phyloP scores from a whole-genome alignment of 768 basidiomycete species.

The Infundibulicybe gibba region DNA sequence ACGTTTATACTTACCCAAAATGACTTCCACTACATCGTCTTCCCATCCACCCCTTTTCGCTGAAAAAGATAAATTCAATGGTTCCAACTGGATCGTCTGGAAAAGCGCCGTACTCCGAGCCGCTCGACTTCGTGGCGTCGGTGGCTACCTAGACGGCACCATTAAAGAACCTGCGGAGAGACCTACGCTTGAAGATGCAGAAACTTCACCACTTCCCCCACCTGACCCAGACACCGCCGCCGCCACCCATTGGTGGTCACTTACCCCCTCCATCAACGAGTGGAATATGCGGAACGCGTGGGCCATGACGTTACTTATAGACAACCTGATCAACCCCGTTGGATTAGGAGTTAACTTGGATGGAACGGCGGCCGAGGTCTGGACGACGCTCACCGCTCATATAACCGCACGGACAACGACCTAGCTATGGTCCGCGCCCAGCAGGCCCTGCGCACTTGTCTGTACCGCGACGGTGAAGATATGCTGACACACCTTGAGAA shows the following conservation, averaged over 20 bases:
- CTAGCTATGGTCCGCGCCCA: conserved; percentile 9
- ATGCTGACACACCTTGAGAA: conserved; percentile 9
- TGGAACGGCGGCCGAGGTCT: conserved; percentile 16
- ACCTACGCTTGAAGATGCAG: too few relatives aligned
- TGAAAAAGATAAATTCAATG: conserved; percentile 15
- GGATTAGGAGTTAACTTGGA: conserved; percentile 16
- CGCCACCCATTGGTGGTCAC: conserved; percentile 7
- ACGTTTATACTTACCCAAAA: too few relatives aligned
- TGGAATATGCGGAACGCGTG: conserved; percentile 15
- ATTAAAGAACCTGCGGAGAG: conserved; percentile 8
- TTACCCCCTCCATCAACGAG: conserved; percentile 11
- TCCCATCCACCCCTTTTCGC: conserved; percentile 12
- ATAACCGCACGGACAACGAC: conserved; percentile 4
- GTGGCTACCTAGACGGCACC: conserved; percentile 16
- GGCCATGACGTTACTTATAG: conserved; percentile 9
- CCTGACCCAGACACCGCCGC: conserved; percentile 1
- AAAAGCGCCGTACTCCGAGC: conserved; percentile 10
- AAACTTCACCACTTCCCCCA: too few relatives aligned
- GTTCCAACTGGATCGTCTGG: conserved; percentile 12
- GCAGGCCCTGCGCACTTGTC: conserved; percentile 4
- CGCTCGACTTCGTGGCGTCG: conserved; percentile 8
- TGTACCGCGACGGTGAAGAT: conserved; percentile 8
- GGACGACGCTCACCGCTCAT: conserved; percentile 12
- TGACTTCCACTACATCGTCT: too few relatives aligned
- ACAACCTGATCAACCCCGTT: conserved; percentile 18